A percentile compares a stretch with the other conserved stretches of the same genome.
These are phyloP conservation scores for Ustilago sp. DNA, from an alignment of 1,284 basidiomycete species.

Conservation along the genomic window DNA sequence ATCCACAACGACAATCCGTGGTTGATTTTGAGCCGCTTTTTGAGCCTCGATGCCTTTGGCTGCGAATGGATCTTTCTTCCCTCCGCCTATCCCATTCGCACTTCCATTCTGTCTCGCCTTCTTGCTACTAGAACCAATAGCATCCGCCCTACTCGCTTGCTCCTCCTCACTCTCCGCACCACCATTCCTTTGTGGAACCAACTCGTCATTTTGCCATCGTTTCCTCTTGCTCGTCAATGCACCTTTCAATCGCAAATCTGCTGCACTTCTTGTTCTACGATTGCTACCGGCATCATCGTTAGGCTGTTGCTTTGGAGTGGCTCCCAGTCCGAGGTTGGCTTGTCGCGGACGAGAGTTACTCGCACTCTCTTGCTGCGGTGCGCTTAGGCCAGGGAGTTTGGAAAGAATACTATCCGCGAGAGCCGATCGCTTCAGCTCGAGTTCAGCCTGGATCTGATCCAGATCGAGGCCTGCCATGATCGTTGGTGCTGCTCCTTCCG, in stretches of 20 bases:
- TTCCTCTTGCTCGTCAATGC: conserved; percentile 52
- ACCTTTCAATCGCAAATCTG: conserved; percentile 52
- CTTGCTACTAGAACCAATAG: conserved; percentile 25
- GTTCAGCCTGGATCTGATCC: conserved; percentile 59
- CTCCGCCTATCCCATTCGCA: background rate
- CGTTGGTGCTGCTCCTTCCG: too few relatives aligned
- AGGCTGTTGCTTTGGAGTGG: conserved; percentile 29
- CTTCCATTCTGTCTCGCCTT: conserved; percentile 24
- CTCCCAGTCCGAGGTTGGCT: conserved; percentile 60
- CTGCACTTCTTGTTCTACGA: conserved; percentile 29
- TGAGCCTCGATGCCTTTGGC: conserved; percentile 35
- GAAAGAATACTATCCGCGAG: conserved; percentile 61
- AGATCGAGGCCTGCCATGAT: conserved; percentile 51
- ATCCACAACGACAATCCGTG: conserved; percentile 28
- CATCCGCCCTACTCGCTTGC: conserved; percentile 32
- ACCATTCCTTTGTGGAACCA: background rate
- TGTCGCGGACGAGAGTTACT: conserved; percentile 34
- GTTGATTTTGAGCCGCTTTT: conserved; percentile 36
- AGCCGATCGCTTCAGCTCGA: conserved; percentile 58
- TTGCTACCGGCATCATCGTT: background rate
- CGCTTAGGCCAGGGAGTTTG: conserved; percentile 38
- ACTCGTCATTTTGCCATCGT: conserved; percentile 26
- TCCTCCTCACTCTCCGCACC: conserved; percentile 32
- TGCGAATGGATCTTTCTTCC: conserved; percentile 46
- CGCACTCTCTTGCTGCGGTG: conserved; percentile 4